Percentiles rank a stretch among this genome's conserved stretches.
These are phyloP conservation scores for Boletus sp. DNA, from an alignment of 1,284 basidiomycete genomes.

Conservation along the genomic window DNA sequence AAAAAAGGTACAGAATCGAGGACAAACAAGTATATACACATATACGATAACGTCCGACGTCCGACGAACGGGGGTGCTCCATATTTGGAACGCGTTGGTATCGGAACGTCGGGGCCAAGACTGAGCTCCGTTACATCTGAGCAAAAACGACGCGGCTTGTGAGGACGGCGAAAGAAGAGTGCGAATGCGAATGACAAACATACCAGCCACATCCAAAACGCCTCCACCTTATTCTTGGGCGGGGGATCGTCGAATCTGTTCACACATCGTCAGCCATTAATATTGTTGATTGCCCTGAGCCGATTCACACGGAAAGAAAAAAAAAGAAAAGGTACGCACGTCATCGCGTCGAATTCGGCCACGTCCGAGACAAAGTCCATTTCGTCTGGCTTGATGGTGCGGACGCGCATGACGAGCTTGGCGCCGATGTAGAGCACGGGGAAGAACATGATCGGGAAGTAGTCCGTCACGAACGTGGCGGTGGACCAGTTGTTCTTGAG, in stretches of 20 bases:
- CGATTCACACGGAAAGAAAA: no score
- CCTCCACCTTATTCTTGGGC: conserved; percentile 27
- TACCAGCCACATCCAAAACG: conserved; percentile 29
- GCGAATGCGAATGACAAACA: conserved; percentile 1
- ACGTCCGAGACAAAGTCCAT: conserved; percentile 59
- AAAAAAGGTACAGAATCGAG: no score
- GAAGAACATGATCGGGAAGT: conserved; percentile 60
- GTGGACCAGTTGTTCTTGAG: conserved; percentile 36
- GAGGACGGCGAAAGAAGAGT: neutral
- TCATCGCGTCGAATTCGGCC: conserved; percentile 50
- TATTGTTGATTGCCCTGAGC: no score
- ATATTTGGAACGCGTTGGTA: no score
- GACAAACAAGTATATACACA: no score
- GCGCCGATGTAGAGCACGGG: conserved; percentile 51
- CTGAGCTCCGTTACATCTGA: neutral
- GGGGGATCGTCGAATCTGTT: conserved; percentile 27
- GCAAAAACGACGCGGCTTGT: neutral
- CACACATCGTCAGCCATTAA: conserved; percentile 15
- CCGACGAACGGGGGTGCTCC: no score
- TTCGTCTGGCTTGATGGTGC: conserved; percentile 38
- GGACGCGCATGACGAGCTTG: conserved; percentile 39
- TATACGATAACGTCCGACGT: no score
- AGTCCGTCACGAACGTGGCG: conserved; percentile 45
- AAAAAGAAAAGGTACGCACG: conserved; percentile 25
- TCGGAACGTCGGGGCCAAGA: no score